These are phyloP conservation scores for Xerocomellus intermedius DNA, from an alignment of 768 basidiomycete genomes.

Conservation along the genomic window DNA sequence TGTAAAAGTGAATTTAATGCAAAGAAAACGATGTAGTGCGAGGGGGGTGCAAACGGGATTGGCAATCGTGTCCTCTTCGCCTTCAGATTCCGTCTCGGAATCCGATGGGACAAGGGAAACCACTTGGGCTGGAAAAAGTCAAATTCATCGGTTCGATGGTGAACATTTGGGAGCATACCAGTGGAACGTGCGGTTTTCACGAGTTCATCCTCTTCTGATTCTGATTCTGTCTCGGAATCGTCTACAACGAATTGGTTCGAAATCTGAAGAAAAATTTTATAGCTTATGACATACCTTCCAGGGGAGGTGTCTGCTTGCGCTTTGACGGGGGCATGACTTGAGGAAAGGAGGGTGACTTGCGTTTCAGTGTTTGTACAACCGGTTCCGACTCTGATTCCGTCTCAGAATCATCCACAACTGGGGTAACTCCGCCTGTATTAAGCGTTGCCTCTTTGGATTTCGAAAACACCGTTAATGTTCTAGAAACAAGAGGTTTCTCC, in stretches of 20 bases:
- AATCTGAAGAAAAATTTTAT: not conserved
- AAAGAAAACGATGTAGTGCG: not conserved
- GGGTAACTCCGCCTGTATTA: not conserved
- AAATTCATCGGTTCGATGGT: not conserved
- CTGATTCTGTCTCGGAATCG: slow-evolving; percentile 49
- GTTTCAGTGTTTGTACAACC: slow-evolving; percentile 15
- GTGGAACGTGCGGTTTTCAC: slow-evolving; percentile 4
- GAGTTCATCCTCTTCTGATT: slow-evolving; percentile 32
- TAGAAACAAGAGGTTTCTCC: slow-evolving; percentile 23
- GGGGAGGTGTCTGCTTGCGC: slow-evolving; percentile 11
- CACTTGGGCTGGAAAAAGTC: not conserved
- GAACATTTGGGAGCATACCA: slow-evolving; percentile 21
- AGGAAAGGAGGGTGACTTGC: slow-evolving; percentile 22
- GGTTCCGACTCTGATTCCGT: slow-evolving; percentile 36
- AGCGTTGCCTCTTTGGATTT: slow-evolving; percentile 5
- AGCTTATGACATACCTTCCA: slow-evolving; percentile 17
- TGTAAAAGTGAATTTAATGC: slow-evolving; percentile 18
- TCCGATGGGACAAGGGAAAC: slow-evolving; percentile 10
- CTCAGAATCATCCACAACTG: slow-evolving; percentile 24
- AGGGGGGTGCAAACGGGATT: slow-evolving; percentile 29
- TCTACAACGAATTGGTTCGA: slow-evolving; percentile 13
- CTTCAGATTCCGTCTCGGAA: slow-evolving; percentile 49
- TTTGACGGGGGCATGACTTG: slow-evolving; percentile 14
- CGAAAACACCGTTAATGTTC: slow-evolving; percentile 15
- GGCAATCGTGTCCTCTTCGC: slow-evolving; percentile 31